These are phyloP conservation scores for Astraeus odoratus DNA, from an alignment of 768 basidiomycete genomes.

Conservation along the genomic window DNA sequence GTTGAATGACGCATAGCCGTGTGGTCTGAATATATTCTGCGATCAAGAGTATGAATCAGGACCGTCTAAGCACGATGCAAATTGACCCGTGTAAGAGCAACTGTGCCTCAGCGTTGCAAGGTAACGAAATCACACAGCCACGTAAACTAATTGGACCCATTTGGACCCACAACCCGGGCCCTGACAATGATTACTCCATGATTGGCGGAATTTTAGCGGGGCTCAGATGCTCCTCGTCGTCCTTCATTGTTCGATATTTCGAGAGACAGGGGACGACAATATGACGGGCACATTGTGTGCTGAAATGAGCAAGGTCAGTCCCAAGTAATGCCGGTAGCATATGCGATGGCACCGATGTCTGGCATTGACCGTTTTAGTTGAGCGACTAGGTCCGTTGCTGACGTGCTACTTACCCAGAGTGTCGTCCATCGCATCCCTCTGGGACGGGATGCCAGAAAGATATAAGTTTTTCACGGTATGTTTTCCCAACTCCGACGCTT, in stretches of 20 bases:
- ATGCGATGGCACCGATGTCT: background rate
- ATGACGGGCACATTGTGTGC: constrained; percentile 20
- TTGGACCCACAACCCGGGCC: constrained; percentile 34
- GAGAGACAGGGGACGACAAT: constrained; percentile 13
- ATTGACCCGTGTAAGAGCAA: too few relatives aligned
- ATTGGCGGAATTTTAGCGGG: constrained; percentile 8
- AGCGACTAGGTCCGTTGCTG: background rate
- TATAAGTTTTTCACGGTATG: constrained; percentile 1
- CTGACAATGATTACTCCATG: constrained; percentile 8
- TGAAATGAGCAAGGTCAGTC: constrained; percentile 13
- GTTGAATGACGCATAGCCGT: too few relatives aligned
- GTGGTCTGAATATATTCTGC: too few relatives aligned
- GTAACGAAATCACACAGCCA: constrained; percentile 29
- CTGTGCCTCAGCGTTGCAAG: background rate
- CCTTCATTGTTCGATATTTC: constrained; percentile 25
- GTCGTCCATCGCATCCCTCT: background rate
- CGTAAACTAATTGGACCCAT: constrained; percentile 27
- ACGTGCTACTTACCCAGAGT: too few relatives aligned
- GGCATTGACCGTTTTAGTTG: background rate
- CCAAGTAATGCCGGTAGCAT: background rate
- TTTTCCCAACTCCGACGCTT: constrained; percentile 26
- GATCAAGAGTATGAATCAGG: too few relatives aligned
- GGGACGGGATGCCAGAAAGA: background rate
- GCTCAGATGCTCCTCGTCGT: background rate
- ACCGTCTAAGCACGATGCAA: too few relatives aligned